These are phyloP conservation scores for Ophiocordyceps camponoti-leonardi DNA, from an alignment of 2,329 filamentous ascomycete species.

Conservation along the genomic window DNA sequence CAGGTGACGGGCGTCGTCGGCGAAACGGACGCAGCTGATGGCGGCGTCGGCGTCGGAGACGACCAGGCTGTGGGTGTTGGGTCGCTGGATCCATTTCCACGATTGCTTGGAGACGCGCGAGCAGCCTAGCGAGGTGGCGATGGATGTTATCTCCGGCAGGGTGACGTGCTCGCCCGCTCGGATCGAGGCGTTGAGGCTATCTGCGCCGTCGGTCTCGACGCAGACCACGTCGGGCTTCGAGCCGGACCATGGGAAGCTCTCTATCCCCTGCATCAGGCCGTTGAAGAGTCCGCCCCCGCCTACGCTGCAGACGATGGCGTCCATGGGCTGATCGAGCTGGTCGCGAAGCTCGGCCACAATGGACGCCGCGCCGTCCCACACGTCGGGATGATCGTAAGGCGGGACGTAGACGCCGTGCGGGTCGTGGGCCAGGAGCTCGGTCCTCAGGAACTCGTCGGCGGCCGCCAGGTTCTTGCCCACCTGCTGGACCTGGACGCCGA, in stretches of 20 bases:
- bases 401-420: constrained; percentile 43
- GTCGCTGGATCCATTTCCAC: constrained; percentile 42
- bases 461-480: constrained; percentile 50
- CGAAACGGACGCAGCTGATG: constrained; percentile 56
- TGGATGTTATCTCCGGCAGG: constrained; percentile 54
- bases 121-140: constrained; percentile 61
- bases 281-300: constrained; percentile 69
- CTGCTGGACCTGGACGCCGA: constrained; percentile 54
- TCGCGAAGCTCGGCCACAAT: constrained; percentile 34
- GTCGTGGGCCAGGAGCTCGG: constrained; percentile 35
- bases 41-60: constrained; percentile 50
- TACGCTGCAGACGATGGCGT: constrained; percentile 60
- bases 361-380: constrained; percentile 49
- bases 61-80: constrained; percentile 18
- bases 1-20: constrained; percentile 65
- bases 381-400: constrained; percentile 50
- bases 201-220: constrained; percentile 59
- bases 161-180: constrained; percentile 38
- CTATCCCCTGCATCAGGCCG: constrained; percentile 55
- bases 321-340: constrained; percentile 30
- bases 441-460: constrained; percentile 49
- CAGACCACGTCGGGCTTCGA: constrained; percentile 41
- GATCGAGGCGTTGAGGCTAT: constrained; percentile 49
- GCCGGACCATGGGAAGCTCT: constrained; percentile 20
- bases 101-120: constrained; percentile 49